Evolutionary conservation across 2,329 filamentous ascomycete species (phyloP), one percentile per base, ranked within the genome.

Genomic region (Calonectria leucothoes): DNA sequence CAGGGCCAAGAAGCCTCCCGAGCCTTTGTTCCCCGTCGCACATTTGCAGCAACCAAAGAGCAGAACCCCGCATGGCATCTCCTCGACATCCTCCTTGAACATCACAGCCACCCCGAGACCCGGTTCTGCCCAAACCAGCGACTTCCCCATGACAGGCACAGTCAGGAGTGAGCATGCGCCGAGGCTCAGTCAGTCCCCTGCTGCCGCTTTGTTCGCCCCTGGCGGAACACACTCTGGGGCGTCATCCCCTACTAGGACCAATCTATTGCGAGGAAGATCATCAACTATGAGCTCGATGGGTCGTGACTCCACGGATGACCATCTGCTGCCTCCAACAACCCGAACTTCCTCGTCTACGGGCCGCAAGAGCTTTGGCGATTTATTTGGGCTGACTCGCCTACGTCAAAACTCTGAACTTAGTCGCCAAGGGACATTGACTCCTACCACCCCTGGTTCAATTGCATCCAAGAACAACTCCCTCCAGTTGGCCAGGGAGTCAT

Each of bases 351-450:
- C 93, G 1, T 98, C 95, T 0, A 96, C 93, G n/a, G 95, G 96
- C 6, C 91, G 97, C 69, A 97, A 96, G 84, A 98, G 96, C 84
- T 95, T 99, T 79, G 95, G 96, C 67, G 97, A 98, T 77, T 87
- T 98, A 25, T 92, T 99, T 79, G 93, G 92, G 17, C 86, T 98
- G 25, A 90, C 92, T 75, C 91, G 96, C 75, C 89, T 98, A 73
- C 91, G 96, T 63, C 94, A 97, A 80, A 94, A 95, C 78, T 94
- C 94, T 0, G 95, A 98, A 61, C 90, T 93, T 7, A 89, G 88
- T 31, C 90, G 93, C 20, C 91, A 94, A 80, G 93, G 93, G 17
- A 93, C 93, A n/a, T 84, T 92, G 66, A 92, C 91, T 11, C 90
- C 92, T 27, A 91, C 89, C 14, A 95, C 93, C 2, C 94, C 95